Evolutionary conservation across 2,329 filamentous ascomycete species (phyloP).

Genomic region (Alternaria solani): DNA sequence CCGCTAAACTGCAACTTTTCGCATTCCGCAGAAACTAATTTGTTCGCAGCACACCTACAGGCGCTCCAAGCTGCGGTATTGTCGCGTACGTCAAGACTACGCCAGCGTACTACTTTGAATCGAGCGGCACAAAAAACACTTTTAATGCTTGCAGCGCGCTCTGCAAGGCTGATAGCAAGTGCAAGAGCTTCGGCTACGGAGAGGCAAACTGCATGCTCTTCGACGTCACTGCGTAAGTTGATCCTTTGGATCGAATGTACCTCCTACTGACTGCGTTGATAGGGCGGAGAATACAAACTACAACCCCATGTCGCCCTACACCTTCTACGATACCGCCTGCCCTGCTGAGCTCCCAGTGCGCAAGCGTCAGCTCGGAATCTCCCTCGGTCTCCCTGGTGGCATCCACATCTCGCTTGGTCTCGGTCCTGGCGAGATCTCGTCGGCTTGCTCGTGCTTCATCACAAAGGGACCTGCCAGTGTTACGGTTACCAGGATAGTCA

Average conservation of each 20-base stretch:
- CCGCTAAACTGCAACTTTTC: background rate
- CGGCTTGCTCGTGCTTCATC: slow-evolving; percentile 46
- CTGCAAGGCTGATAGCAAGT: slow-evolving; percentile 44
- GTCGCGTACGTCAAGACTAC: slow-evolving; percentile 43
- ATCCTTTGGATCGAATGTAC: background rate
- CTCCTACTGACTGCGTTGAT: background rate
- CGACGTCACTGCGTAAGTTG: slow-evolving; percentile 39
- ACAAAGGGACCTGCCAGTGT: slow-evolving; percentile 33
- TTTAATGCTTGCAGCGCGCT: slow-evolving; percentile 39
- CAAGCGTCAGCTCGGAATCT: slow-evolving; percentile 36
- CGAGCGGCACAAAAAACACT: slow-evolving; percentile 45
- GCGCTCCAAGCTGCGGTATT: slow-evolving; percentile 34
- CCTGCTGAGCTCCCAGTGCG: slow-evolving; percentile 39
- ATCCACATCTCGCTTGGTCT: slow-evolving; percentile 39
- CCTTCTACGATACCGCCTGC: slow-evolving; percentile 43
- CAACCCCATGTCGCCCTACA: slow-evolving; percentile 47
- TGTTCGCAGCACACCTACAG: slow-evolving; percentile 26
- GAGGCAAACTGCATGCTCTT: slow-evolving; percentile 48
- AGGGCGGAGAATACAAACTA: slow-evolving; percentile 44
- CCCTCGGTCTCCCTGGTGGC: slow-evolving; percentile 14
- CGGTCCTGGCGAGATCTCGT: slow-evolving; percentile 28
- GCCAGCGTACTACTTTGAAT: slow-evolving; percentile 46
- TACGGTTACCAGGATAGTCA: slow-evolving; percentile 36
- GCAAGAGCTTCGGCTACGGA: slow-evolving; percentile 45
- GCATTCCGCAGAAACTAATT: slow-evolving; percentile 4